A percentile compares a stretch with the other conserved stretches of the same genome.
phyloP scores from a whole-genome alignment of 768 basidiomycete species.

The Leccinum uliginosum region DNA sequence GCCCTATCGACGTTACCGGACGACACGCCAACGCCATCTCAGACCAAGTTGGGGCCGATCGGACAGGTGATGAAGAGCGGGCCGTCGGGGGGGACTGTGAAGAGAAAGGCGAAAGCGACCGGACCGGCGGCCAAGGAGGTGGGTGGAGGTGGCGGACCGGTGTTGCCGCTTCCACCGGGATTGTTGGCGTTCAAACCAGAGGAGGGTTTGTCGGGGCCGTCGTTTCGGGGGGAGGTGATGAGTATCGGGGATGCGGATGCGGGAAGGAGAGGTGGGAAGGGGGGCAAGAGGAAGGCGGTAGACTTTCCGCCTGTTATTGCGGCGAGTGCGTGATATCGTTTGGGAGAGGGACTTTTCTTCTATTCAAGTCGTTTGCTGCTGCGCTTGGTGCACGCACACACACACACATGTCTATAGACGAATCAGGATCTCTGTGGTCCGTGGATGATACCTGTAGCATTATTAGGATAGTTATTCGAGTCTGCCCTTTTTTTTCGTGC shows the following conservation, averaged over 20 bases:
- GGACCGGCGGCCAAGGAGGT: constrained; percentile 23
- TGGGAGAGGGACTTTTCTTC: too few relatives aligned
- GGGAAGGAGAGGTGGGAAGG: constrained; percentile 13
- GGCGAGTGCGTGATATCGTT: constrained; percentile 24
- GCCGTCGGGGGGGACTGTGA: constrained; percentile 41
- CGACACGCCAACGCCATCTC: constrained; percentile 53
- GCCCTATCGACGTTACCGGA: constrained; percentile 49
- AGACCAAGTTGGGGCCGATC: constrained; percentile 73
- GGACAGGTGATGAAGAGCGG: constrained; percentile 66
- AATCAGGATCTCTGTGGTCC: constrained; percentile 5
- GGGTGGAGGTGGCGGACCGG: constrained; percentile 13
- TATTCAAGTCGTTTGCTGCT: not conserved
- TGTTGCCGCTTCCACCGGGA: constrained; percentile 16
- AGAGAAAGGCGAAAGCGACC: constrained; percentile 51
- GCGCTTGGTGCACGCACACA: not conserved
- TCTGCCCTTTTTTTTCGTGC: not conserved
- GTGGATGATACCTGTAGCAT: constrained; percentile 34
- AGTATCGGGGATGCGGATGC: constrained; percentile 1
- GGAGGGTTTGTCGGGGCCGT: constrained; percentile 14
- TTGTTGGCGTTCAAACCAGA: constrained; percentile 19
- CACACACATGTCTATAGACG: constrained; percentile 16
- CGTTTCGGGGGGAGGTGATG: constrained; percentile 11
- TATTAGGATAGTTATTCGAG: constrained; percentile 26
- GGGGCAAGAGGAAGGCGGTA: constrained; percentile 24
- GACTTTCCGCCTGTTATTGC: constrained; percentile 34